These are phyloP conservation scores for Naegleria fowleri DNA, from an alignment of 208 protist genomes.

Conservation along the genomic window DNA sequence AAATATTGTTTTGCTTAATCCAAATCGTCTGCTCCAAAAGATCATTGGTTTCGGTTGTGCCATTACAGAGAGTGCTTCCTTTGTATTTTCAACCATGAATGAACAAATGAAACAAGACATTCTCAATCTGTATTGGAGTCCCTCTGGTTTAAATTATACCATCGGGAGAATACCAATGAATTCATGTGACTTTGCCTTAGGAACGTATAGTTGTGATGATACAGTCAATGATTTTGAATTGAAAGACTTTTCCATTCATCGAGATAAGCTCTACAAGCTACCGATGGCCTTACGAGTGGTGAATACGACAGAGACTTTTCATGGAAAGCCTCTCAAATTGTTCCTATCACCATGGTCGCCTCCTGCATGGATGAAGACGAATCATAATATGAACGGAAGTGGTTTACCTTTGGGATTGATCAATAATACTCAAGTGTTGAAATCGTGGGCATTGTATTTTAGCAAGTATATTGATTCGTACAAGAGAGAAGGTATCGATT, in stretches of 20 bases:
- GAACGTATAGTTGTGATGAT: conserved; percentile 35
- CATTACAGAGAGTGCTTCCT: conserved; percentile 27
- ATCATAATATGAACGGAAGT: conserved; percentile 32
- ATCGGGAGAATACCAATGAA: conserved; percentile 34
- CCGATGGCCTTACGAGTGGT: background rate
- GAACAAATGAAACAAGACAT: background rate
- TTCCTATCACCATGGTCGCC: conserved; percentile 35
- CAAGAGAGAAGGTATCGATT: background rate
- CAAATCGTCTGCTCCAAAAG: conserved; percentile 13
- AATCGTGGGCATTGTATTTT: background rate
- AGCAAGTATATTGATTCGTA: conserved; percentile 5
- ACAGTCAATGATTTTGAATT: conserved; percentile 22
- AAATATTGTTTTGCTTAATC: conserved; percentile 10
- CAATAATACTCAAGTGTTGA: background rate
- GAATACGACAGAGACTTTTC: background rate
- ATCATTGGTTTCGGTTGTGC: conserved; percentile 37
- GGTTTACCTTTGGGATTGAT: conserved; percentile 26
- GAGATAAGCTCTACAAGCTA: conserved; percentile 10
- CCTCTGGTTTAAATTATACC: conserved; percentile 22
- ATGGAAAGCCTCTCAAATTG: conserved; percentile 13
- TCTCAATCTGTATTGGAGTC: background rate
- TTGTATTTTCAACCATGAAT: conserved; percentile 20
- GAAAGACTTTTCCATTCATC: conserved; percentile 23
- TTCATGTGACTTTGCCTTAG: conserved; percentile 33
- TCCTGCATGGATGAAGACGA: conserved; percentile 41